These are phyloP conservation scores for Eragrostis curvula DNA, from an alignment of 176 grass and related monocot species.

Conservation along the genomic window DNA sequence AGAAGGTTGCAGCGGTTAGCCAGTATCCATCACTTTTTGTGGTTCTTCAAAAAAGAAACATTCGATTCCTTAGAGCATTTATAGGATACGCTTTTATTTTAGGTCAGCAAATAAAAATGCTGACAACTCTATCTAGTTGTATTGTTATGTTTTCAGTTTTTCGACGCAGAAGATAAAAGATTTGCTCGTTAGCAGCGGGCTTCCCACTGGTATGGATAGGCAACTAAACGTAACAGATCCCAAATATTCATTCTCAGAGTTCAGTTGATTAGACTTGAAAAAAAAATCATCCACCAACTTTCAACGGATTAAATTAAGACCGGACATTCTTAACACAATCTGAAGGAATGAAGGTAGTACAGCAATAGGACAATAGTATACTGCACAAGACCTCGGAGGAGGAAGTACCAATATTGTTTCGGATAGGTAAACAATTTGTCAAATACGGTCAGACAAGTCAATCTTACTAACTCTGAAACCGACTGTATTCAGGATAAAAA, in stretches of 20 bases:
- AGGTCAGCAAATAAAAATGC: neutral
- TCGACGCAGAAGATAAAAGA: neutral
- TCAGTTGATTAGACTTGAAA: no score
- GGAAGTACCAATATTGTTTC: neutral
- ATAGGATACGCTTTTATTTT: slow-evolving; percentile 16
- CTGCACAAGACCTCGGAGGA: no score
- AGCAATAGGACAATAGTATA: no score
- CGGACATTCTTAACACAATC: neutral
- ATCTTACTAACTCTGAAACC: neutral
- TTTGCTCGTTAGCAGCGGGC: neutral
- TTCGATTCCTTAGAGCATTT: neutral
- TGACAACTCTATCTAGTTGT: neutral
- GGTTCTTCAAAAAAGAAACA: neutral
- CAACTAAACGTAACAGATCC: neutral
- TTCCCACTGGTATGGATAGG: neutral
- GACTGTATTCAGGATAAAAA: neutral
- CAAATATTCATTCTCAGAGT: neutral
- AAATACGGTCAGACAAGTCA: neutral
- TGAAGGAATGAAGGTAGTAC: no score
- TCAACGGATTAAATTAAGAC: neutral
- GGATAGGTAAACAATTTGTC: neutral
- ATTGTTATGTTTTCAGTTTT: neutral
- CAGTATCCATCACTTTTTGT: slow-evolving; percentile 36
- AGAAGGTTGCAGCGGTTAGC: slow-evolving; percentile 32
- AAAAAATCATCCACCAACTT: neutral